phyloP scores from a whole-genome alignment of 164 flowering plant species.

The Houttuynia cordata region DNA sequence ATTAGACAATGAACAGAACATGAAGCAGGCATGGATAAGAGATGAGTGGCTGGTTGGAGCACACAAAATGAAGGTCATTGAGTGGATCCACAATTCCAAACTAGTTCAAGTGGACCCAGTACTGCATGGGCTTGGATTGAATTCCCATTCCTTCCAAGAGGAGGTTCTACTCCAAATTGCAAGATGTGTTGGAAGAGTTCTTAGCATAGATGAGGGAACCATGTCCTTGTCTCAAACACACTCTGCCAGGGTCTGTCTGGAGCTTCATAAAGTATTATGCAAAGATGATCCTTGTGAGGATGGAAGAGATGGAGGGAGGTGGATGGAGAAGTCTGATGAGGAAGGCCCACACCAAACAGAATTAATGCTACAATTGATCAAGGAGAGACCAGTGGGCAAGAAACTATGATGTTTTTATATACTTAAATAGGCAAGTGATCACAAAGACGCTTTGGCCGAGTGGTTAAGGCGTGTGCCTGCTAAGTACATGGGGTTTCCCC shows the following conservation, averaged over 20 bases:
- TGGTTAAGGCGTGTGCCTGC: conserved; percentile 99
- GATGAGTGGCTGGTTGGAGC: neutral
- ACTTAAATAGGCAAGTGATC: neutral
- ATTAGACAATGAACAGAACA: neutral
- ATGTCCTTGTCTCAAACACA: neutral
- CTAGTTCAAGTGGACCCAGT: neutral
- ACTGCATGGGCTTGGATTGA: neutral
- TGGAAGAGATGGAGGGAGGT: too few relatives aligned
- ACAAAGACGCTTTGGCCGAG: conserved; percentile 74
- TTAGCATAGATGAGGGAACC: neutral
- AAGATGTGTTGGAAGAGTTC: neutral
- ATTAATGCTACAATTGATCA: too few relatives aligned
- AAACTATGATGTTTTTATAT: too few relatives aligned
- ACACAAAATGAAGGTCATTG: neutral
- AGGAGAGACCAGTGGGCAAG: too few relatives aligned
- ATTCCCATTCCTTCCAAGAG: neutral
- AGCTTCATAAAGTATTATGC: neutral
- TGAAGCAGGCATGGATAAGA: neutral
- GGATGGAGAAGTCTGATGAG: too few relatives aligned
- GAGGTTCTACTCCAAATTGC: neutral
- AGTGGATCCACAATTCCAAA: neutral
- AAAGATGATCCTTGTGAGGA: too few relatives aligned
- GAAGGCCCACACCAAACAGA: too few relatives aligned
- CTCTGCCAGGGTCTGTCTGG: neutral
- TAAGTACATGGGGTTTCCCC: conserved; percentile 80